Conservation (phyloP, 768 basidiomycete genomes). For the Suillus bovinus region DNA sequence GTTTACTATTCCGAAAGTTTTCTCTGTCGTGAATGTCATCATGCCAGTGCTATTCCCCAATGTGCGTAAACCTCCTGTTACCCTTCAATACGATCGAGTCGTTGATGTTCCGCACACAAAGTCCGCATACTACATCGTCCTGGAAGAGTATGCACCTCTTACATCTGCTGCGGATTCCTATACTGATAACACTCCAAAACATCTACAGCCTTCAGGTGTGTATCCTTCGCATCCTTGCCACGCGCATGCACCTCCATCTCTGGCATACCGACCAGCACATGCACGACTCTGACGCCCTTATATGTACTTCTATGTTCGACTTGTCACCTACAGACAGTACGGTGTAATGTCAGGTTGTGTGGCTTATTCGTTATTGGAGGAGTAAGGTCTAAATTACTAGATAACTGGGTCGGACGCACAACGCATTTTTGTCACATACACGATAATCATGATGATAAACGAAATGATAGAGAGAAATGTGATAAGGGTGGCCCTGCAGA, state of each 20-base stretch:
- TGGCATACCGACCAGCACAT: background rate
- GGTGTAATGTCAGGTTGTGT: background rate
- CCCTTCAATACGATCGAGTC: background rate
- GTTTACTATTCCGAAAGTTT: background rate
- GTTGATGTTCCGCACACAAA: background rate
- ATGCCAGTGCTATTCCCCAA: background rate
- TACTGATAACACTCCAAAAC: background rate
- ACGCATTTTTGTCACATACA: too few relatives aligned
- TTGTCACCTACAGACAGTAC: background rate
- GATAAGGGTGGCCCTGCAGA: background rate
- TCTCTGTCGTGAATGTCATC: background rate
- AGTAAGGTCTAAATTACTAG: background rate
- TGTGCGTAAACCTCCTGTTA: background rate
- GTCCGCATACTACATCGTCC: background rate
- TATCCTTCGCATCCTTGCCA: background rate
- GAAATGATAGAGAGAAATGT: background rate
- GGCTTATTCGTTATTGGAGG: background rate
- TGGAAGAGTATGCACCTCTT: background rate
- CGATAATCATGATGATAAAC: too few relatives aligned
- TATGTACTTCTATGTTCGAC: background rate
- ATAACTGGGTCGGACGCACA: background rate
- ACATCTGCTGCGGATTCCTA: background rate
- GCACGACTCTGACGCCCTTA: background rate
- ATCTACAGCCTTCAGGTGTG: background rate
- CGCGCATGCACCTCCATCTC: background rate